phyloP scores from a whole-genome alignment of 1,139 yeast genomes.

The Arxiozyma telluris region DNA sequence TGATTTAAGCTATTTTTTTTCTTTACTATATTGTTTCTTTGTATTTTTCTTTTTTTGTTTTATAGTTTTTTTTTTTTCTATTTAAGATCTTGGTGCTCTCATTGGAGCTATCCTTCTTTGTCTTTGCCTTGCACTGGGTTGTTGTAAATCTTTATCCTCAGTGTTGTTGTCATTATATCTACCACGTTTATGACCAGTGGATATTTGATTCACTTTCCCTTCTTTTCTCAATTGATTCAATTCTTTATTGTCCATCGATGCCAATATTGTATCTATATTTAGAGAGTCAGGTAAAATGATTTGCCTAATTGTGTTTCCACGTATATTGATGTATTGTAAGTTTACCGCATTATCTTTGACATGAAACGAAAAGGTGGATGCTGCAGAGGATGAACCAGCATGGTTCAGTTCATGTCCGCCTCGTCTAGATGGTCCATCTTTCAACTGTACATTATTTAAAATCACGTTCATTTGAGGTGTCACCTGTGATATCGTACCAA shows the following conservation, averaged over 20 bases:
- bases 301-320: conserved; percentile 87
- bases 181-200: conserved; percentile 26
- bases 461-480: conserved; percentile 87
- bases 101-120: conserved; percentile 2
- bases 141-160: background rate
- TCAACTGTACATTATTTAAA: conserved; percentile 19
- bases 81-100: background rate
- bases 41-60: too few species aligned
- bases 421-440: background rate
- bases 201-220: conserved; percentile 22
- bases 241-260: conserved; percentile 37
- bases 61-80: too few species aligned
- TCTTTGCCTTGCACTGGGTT: background rate
- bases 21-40: too few species aligned
- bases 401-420: background rate
- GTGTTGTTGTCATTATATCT: conserved; percentile 17
- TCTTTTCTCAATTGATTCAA: conserved; percentile 21
- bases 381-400: background rate
- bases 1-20: background rate
- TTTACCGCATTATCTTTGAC: background rate
- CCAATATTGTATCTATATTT: conserved; percentile 68
- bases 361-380: background rate
- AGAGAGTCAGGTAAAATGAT: conserved; percentile 81
- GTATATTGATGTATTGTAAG: conserved; percentile 70
- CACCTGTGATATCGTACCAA: conserved; percentile 70